These are phyloP conservation scores for Simplicillium sp. DNA, from an alignment of 2,329 filamentous ascomycete genomes.

Conservation along the genomic window DNA sequence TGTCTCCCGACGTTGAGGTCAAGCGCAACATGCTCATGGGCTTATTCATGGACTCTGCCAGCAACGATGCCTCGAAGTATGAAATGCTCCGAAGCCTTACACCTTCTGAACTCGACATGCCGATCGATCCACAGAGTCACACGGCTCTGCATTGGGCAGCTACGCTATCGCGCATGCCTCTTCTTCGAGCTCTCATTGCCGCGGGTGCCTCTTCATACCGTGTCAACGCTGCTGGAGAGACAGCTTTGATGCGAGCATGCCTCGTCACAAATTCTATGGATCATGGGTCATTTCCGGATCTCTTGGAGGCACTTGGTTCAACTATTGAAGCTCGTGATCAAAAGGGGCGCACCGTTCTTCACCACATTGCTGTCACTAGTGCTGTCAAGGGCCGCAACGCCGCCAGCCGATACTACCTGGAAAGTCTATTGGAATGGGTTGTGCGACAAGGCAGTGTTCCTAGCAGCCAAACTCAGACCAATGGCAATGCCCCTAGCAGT, in stretches of 20 bases:
- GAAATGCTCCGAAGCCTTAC: conserved; percentile 69
- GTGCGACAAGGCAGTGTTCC: conserved; percentile 70
- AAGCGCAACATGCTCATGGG: conserved; percentile 77
- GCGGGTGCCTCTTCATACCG: conserved; percentile 82
- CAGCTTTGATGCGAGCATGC: conserved; percentile 85
- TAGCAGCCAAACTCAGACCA: conserved; percentile 35
- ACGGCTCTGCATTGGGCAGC: conserved; percentile 95
- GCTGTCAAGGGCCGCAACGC: conserved; percentile 88
- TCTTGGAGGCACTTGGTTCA: conserved; percentile 78
- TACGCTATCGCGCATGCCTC: conserved; percentile 74
- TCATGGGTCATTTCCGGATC: conserved; percentile 78
- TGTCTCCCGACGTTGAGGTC: conserved; percentile 58
- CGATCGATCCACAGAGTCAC: conserved; percentile 80
- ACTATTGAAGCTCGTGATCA: conserved; percentile 87
- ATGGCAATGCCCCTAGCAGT: conserved; percentile 23
- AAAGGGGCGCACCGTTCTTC: conserved; percentile 82
- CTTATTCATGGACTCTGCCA: conserved; percentile 67
- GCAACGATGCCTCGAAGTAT: conserved; percentile 62
- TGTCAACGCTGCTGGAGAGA: conserved; percentile 84
- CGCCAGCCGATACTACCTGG: conserved; percentile 91
- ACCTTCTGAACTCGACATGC: conserved; percentile 78
- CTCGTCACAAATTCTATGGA: conserved; percentile 92
- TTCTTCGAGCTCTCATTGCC: conserved; percentile 72
- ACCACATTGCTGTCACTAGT: conserved; percentile 93
- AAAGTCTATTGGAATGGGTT: conserved; percentile 88